Evolutionary conservation across 495 filamentous ascomycete species (phyloP), one percentile per base, ranked within the genome.

Genomic region (Aspergillus funiculosus): DNA sequence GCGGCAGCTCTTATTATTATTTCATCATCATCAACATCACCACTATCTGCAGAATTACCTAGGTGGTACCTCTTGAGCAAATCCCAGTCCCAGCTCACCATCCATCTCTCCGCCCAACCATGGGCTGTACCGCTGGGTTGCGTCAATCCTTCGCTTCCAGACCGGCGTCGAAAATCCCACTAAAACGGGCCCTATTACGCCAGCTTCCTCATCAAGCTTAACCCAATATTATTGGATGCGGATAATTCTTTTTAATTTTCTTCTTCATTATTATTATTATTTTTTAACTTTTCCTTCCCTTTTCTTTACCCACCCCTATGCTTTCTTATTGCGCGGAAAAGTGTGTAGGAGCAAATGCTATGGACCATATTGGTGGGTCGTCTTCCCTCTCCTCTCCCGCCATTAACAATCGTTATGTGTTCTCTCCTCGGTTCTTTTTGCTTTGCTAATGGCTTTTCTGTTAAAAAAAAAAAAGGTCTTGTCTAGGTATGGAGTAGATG

Each of bases 81-180:
- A n/a, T n/a, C n/a, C n/a, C n/a, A n/a, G n/a, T n/a, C n/a, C n/a
- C n/a, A n/a, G n/a, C n/a, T n/a, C n/a, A n/a, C 10, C 28, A 18
- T 32, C 47, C 32, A 38, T 38, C 39, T 2, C 32, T 19, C n/a
- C 15, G 28, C 40, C 8, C 13, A 39, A 38, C 49, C 54, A 51
- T 49, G 50, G 48, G 25, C 30, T 11, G 38, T 25, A 39, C n/a
- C 25, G 13, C 6, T 24, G 38, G 15, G 39, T 36, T 30, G 50
- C 22, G 39, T 39, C 28, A 60, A 65, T 57, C 58, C 26, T 50
- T 46, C 46, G 53, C 59, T 52, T 65, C 64, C 64, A 67, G 58
- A 59, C 64, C 60, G 19, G 49, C 47, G 48, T 49, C 42, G 45
- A 29, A 49, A 50, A 27, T 36, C 39, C 45, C 48, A 44, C 51